These are phyloP conservation scores for Cryptococcus depauperatus DNA, from an alignment of 1,284 basidiomycete species.

Conservation along the genomic window DNA sequence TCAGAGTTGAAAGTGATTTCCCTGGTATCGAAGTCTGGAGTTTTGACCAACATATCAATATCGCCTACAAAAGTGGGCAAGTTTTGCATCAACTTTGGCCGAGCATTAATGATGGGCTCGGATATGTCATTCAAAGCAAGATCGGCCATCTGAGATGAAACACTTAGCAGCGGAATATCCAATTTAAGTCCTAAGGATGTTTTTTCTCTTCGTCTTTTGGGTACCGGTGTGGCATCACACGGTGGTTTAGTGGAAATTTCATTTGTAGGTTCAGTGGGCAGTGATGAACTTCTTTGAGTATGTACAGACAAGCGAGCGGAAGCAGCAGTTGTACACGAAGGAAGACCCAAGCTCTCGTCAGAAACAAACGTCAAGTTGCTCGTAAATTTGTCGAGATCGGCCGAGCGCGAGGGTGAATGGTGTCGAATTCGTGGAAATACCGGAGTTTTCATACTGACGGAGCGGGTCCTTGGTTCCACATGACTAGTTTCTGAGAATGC, in stretches of 20 bases:
- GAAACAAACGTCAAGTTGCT: too few relatives aligned
- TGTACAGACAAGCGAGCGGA: constrained; percentile 7
- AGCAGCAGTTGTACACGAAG: constrained; percentile 2
- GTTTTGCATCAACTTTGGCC: constrained; percentile 12
- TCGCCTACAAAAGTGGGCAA: constrained; percentile 12
- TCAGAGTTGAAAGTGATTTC: constrained; percentile 88
- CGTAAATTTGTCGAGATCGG: constrained; percentile 37
- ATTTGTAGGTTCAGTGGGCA: neutral
- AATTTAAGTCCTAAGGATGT: neutral
- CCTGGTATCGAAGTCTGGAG: constrained; percentile 51
- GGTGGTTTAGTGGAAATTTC: neutral
- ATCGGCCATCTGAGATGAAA: neutral
- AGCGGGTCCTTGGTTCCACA: constrained; percentile 19
- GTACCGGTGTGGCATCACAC: neutral
- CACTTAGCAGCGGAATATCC: constrained; percentile 1
- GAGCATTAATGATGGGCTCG: neutral
- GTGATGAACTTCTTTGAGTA: constrained; percentile 9
- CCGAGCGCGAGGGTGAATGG: constrained; percentile 35
- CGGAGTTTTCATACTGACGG: constrained; percentile 31
- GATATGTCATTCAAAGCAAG: neutral
- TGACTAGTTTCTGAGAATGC: constrained; percentile 13
- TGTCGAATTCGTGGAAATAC: constrained; percentile 24
- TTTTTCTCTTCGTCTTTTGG: neutral
- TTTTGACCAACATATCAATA: constrained; percentile 38
- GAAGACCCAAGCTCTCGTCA: neutral